Evolutionary conservation across 768 basidiomycete genomes (phyloP).

Genomic region (Psilocybe subaeruginosa): DNA sequence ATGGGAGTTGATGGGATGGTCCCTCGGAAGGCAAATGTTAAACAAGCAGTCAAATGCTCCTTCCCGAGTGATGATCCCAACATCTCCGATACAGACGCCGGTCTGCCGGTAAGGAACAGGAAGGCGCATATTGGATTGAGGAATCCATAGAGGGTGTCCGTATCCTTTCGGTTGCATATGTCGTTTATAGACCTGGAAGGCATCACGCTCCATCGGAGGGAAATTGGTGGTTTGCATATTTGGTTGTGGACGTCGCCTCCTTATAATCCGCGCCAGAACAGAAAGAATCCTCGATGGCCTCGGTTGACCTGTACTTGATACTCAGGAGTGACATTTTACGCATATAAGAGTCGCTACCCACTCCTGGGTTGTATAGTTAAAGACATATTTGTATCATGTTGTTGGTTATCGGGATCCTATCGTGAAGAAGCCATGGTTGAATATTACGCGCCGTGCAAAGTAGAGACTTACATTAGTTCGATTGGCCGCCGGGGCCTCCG

Average conservation of each 20-base stretch:
- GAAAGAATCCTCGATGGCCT: constrained; percentile 1
- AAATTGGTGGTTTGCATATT: not conserved
- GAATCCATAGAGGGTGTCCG: constrained; percentile 39
- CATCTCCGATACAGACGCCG: constrained; percentile 40
- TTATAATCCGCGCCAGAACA: not conserved
- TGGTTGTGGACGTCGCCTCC: not conserved
- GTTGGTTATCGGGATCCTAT: not conserved
- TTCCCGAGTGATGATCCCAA: constrained; percentile 36
- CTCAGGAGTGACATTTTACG: not conserved
- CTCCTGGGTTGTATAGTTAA: constrained; percentile 1
- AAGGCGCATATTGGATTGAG: constrained; percentile 29
- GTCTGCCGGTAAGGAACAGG: constrained; percentile 24
- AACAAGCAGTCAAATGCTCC: constrained; percentile 41
- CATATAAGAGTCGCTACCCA: not conserved
- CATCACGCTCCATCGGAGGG: constrained; percentile 5
- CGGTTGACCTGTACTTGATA: not conserved
- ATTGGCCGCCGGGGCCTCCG: not conserved
- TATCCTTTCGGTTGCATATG: constrained; percentile 23
- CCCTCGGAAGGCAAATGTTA: constrained; percentile 32
- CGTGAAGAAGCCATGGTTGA: not conserved
- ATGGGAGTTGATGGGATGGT: constrained; percentile 28
- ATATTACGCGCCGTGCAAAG: too few relatives aligned
- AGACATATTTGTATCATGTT: not conserved
- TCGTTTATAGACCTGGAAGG: constrained; percentile 13
- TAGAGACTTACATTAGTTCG: not conserved